Evolutionary conservation across 1,284 basidiomycete species (phyloP), one percentile per base, ranked within the genome.

Genomic region (Coniophora puteana): DNA sequence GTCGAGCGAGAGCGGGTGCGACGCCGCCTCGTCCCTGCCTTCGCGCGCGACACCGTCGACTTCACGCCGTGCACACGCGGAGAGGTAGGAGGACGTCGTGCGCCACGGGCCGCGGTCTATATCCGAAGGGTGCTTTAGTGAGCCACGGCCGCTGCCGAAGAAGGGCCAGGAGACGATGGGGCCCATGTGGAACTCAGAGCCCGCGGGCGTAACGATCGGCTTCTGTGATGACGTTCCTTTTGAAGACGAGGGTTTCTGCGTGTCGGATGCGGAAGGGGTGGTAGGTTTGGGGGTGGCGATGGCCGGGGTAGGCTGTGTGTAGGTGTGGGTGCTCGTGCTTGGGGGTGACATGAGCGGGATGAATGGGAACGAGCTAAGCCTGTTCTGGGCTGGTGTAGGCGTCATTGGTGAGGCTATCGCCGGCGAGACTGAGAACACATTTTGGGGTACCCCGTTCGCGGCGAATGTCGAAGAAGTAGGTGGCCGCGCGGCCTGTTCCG

Each of bases 91-190:
- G 17, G 64, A 58, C 4, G 78, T 73, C 3, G 71, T 71, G 4
- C 68, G 44, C 83, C 84, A 90, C 1, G 87, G 87, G 1, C 87
- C 88, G 16, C 87, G 79, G 51, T 87, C 70, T 30, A 90, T 69
- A 51, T 86, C 83, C 17, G 69, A 63, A 2, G 83, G 77, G 51
- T 85, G 80, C 1, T 63, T 52, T 16, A 88, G 71, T 43, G 84
- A 80, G 22, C 87, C 87, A 25, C 88, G 74, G 51, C 82, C 78
- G 7, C 83, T 83, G 31, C 87, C 87, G 57, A 90, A 90, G 69
- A 90, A 90, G 1, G 87, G 83, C 86, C 88, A 90, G 3, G 86
- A 88, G 41, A 90, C 76, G 53, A 90, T 89, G 6, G 83, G 82
- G 2, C 86, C 86, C 28, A 89, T 69, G 41, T 81, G 76, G 57